Evolutionary conservation across 805 yeast genomes (phyloP).

Genomic region (Nakazawaea ambrosiae): DNA sequence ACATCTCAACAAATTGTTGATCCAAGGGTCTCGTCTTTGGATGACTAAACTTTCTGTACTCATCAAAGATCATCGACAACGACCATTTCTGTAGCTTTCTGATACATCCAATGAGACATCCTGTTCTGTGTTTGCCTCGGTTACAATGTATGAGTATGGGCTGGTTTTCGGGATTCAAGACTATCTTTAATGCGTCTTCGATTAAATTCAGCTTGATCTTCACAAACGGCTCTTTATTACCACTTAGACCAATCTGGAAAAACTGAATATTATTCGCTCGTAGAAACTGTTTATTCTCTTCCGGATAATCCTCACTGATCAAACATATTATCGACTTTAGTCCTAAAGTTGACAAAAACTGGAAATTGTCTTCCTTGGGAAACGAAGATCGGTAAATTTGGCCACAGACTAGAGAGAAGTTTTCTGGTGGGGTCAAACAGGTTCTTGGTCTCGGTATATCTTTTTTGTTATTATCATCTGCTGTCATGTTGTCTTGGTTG

Average conservation of each 20-base stretch:
- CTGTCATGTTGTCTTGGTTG: not conserved
- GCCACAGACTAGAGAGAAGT: conserved; percentile 78
- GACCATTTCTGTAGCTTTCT: conserved; percentile 90
- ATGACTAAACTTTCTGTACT: conserved; percentile 87
- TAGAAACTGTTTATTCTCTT: conserved; percentile 61
- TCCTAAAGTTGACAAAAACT: conserved; percentile 52
- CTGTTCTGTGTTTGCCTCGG: conserved; percentile 95
- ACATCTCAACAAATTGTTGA: conserved; percentile 91
- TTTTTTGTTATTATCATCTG: too few species aligned
- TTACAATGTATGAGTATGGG: conserved; percentile 93
- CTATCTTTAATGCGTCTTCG: conserved; percentile 74
- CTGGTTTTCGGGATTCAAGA: conserved; percentile 79
- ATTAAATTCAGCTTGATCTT: conserved; percentile 59
- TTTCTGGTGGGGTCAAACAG: conserved; percentile 71
- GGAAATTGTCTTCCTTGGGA: conserved; percentile 79
- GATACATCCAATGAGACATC: conserved; percentile 91
- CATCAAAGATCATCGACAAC: conserved; percentile 89
- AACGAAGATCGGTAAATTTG: conserved; percentile 82
- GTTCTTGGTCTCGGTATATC: not conserved
- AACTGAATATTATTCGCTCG: conserved; percentile 54
- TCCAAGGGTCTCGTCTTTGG: conserved; percentile 95
- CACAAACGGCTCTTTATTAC: conserved; percentile 93
- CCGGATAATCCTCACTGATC: conserved; percentile 89
- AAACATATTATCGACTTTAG: conserved; percentile 75
- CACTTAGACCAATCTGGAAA: conserved; percentile 88